Evolutionary conservation across 192 early-diverging fungal species (phyloP).

Genomic region (Gigaspora rosea): DNA sequence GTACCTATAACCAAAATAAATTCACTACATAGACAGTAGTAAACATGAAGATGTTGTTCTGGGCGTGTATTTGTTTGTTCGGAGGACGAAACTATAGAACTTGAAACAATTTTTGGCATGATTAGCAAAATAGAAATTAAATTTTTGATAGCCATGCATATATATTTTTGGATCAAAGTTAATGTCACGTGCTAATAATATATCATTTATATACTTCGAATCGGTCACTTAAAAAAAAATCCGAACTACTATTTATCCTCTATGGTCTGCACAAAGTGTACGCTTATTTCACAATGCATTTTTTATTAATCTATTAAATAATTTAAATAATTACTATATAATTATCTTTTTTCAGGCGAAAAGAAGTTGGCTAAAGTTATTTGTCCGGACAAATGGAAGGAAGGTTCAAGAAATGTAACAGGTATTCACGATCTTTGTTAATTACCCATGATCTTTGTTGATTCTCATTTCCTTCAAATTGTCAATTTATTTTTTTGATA

Average conservation of each 20-base stretch:
- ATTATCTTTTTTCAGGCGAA: conserved; percentile 43
- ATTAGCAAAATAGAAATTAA: neutral
- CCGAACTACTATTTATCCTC: too few species aligned
- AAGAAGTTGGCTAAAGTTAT: conserved; percentile 63
- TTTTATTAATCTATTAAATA: too few species aligned
- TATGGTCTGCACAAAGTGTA: too few species aligned
- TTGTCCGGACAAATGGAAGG: conserved; percentile 67
- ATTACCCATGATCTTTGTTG: neutral
- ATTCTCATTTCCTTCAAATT: neutral
- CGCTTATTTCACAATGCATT: too few species aligned
- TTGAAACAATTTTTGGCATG: conserved; percentile 65
- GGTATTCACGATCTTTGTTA: conserved; percentile 34
- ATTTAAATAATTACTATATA: too few species aligned
- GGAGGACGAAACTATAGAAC: conserved; percentile 58
- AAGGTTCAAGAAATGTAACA: conserved; percentile 56
- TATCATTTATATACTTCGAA: too few species aligned
- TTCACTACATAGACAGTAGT: conserved; percentile 63
- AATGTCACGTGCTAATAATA: too few species aligned
- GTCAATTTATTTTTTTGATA: neutral
- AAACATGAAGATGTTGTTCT: conserved; percentile 52
- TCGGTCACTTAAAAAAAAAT: too few species aligned
- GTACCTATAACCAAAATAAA: conserved; percentile 61
- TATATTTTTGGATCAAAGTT: too few species aligned
- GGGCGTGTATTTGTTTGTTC: conserved; percentile 45
- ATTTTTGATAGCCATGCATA: too few species aligned